phyloP scores from a whole-genome alignment of 768 basidiomycete species.

The Termitomyces sp. region DNA sequence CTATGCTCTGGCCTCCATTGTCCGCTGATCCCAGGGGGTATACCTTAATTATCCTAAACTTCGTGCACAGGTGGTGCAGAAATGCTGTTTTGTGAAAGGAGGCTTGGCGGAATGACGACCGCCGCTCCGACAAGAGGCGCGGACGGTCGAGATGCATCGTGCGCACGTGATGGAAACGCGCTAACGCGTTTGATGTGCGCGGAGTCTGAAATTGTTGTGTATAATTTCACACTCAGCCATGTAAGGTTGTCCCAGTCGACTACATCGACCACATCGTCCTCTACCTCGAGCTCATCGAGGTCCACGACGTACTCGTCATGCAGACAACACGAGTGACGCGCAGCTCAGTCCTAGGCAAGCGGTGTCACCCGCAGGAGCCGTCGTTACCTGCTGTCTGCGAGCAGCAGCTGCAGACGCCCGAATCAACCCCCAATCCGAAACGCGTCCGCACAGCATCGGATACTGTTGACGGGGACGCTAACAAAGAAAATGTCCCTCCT shows the following conservation, averaged over 20 bases:
- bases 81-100: neutral
- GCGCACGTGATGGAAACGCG: conserved; percentile 30
- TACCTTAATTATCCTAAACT: neutral
- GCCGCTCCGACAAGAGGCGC: too few relatives aligned
- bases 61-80: neutral
- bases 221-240: conserved; percentile 18
- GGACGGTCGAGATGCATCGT: conserved; percentile 10
- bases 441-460: conserved; percentile 47
- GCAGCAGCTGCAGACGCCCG: conserved; percentile 51
- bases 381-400: conserved; percentile 26
- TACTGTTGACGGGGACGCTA: conserved; percentile 48
- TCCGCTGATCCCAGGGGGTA: neutral
- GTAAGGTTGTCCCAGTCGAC: conserved; percentile 17
- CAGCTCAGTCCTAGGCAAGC: conserved; percentile 49
- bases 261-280: conserved; percentile 16
- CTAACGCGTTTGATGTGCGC: conserved; percentile 33
- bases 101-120: too few relatives aligned
- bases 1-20: conserved; percentile 2
- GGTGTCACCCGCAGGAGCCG: conserved; percentile 33
- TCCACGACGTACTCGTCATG: conserved; percentile 24
- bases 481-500: conserved; percentile 81
- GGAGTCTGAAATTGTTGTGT: conserved; percentile 29
- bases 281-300: conserved; percentile 13
- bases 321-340: conserved; percentile 35
- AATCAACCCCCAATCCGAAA: conserved; percentile 60